These are phyloP conservation scores for Calocera cornea DNA, from an alignment of 768 basidiomycete genomes.

Conservation along the genomic window DNA sequence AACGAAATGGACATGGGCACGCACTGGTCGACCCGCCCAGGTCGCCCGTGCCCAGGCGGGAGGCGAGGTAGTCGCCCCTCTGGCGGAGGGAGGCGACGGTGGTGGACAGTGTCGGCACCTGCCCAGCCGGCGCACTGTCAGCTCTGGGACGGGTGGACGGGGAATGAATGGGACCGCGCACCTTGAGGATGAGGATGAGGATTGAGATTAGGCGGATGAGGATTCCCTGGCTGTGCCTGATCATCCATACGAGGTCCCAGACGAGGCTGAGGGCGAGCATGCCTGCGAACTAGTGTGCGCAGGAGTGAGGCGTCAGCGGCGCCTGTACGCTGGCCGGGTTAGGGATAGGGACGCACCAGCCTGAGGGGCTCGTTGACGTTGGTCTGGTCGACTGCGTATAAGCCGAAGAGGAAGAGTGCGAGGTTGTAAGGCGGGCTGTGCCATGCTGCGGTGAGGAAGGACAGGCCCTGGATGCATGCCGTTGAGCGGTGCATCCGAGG, in stretches of 20 bases:
- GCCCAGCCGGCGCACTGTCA: not conserved
- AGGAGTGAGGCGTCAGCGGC: too few relatives aligned
- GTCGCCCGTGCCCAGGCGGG: slow-evolving; percentile 40
- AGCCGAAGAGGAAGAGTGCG: slow-evolving; percentile 69
- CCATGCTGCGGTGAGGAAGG: slow-evolving; percentile 43
- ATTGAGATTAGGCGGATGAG: slow-evolving; percentile 44
- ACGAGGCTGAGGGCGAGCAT: slow-evolving; percentile 47
- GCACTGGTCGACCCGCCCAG: slow-evolving; percentile 32
- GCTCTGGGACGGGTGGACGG: not conserved
- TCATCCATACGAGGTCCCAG: slow-evolving; percentile 55
- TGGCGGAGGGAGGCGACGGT: slow-evolving; percentile 42
- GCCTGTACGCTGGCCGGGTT: not conserved
- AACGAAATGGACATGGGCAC: slow-evolving; percentile 9
- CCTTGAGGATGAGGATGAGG: slow-evolving; percentile 47
- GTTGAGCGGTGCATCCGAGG: not conserved
- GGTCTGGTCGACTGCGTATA: slow-evolving; percentile 52
- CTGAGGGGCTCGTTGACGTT: slow-evolving; percentile 54
- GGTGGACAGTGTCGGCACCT: slow-evolving; percentile 50
- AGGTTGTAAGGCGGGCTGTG: slow-evolving; percentile 58
- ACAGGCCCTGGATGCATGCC: slow-evolving; percentile 35
- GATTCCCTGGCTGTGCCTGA: slow-evolving; percentile 37
- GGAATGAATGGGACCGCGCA: slow-evolving; percentile 15
- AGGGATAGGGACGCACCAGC: slow-evolving; percentile 31
- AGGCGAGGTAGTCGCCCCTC: slow-evolving; percentile 41
- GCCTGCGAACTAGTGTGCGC: slow-evolving; percentile 41